Evolutionary conservation across 805 yeast species (phyloP).

Genomic region (Ogataea haglerorum): DNA sequence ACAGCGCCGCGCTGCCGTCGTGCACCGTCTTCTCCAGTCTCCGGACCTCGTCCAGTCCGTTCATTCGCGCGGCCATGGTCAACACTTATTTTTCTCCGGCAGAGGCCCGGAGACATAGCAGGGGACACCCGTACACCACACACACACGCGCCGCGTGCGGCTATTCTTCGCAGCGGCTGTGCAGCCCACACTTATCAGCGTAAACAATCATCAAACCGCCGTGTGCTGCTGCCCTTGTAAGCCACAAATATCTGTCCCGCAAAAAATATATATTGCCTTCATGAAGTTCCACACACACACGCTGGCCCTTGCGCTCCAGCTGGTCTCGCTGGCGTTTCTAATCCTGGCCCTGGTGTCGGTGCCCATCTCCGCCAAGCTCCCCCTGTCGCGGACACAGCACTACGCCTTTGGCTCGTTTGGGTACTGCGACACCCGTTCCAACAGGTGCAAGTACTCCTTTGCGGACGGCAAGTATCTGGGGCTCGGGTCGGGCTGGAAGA

Average conservation of each 20-base stretch:
- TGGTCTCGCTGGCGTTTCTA: conserved; percentile 58
- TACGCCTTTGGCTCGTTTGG: conserved; percentile 66
- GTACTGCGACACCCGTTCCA: conserved; percentile 39
- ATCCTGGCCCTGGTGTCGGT: conserved; percentile 58
- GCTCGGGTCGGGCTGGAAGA: conserved; percentile 39
- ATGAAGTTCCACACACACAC: conserved; percentile 26
- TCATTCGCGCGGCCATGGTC: conserved; percentile 12
- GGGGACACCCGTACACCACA: conserved; percentile 2
- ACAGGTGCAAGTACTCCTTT: conserved; percentile 21
- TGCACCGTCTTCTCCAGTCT: conserved; percentile 8
- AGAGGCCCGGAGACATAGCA: background rate
- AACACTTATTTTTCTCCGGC: background rate
- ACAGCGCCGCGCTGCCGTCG: conserved; percentile 2
- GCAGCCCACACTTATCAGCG: conserved; percentile 3
- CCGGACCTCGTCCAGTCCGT: conserved; percentile 15
- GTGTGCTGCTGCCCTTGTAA: conserved; percentile 3
- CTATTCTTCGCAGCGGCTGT: conserved; percentile 12
- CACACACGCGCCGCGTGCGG: background rate
- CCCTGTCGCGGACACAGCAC: conserved; percentile 44
- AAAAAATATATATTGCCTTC: background rate
- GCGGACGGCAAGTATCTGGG: conserved; percentile 37
- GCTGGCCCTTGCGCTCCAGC: conserved; percentile 41
- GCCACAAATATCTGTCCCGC: conserved; percentile 1
- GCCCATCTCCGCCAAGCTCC: conserved; percentile 51
- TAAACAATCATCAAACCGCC: conserved; percentile 11